Conservation (phyloP, 768 basidiomycete species). For the Trametes cingulata region DNA sequence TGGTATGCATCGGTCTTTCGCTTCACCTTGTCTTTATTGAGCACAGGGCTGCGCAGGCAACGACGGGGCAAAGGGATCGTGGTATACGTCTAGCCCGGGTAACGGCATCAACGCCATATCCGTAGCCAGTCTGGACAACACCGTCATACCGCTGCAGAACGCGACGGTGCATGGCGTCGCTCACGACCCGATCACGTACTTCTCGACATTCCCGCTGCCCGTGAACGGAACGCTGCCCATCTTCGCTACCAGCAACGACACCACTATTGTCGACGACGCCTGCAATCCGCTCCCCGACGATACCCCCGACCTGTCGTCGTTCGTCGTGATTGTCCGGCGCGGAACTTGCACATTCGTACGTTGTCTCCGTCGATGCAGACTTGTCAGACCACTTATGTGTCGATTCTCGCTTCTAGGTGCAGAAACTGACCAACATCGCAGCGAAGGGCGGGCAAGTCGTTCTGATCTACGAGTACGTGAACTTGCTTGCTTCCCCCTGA, state of each 20-base stretch:
- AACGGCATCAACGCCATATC: slow-evolving; percentile 58
- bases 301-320: slow-evolving; percentile 54
- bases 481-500: too few relatives aligned
- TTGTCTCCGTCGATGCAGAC: neutral
- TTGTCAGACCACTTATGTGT: neutral
- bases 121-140: slow-evolving; percentile 57
- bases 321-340: slow-evolving; percentile 56
- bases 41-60: slow-evolving; percentile 24
- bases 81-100: slow-evolving; percentile 58
- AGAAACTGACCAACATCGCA: slow-evolving; percentile 54
- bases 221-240: slow-evolving; percentile 50
- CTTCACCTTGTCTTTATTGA: slow-evolving; percentile 7
- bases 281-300: slow-evolving; percentile 56
- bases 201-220: slow-evolving; percentile 47
- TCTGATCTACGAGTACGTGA: slow-evolving; percentile 56
- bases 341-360: slow-evolving; percentile 60
- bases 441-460: slow-evolving; percentile 52
- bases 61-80: slow-evolving; percentile 56
- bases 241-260: slow-evolving; percentile 59
- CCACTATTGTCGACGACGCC: slow-evolving; percentile 54
- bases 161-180: slow-evolving; percentile 51
- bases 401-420: slow-evolving; percentile 33
- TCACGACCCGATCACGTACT: slow-evolving; percentile 56
- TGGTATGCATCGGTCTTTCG: slow-evolving; percentile 46
- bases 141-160: slow-evolving; percentile 56